Base-by-base conservation (phyloP, 331 rosid species). In the Pyrus hybrid region DNA sequence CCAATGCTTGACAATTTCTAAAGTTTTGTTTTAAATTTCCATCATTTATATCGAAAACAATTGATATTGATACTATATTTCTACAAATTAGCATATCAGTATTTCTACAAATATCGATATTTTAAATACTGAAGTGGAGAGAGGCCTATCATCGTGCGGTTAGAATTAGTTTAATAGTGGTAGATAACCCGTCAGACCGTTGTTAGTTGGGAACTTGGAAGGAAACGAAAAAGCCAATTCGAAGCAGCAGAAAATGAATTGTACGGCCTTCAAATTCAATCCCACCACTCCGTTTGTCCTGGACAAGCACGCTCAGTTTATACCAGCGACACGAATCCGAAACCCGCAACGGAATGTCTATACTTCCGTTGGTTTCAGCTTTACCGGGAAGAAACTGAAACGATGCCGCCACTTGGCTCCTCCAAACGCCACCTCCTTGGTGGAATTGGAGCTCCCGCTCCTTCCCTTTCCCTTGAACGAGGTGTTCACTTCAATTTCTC, bases 401-500 rank as follows among this genome's bases (percentile, higher is more conserved):
- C 80, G 76, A 65, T 28, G 83, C 63, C 75, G 76, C 56, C 78
- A 68, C 72, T 35, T 79, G 49, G 41, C 51, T 22, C 72, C 37
- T 22, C 64, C 64, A 14, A 45, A 33, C 13, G 83, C 83, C 21
- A n/a, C 68, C 29, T 58, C 80, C 54, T 33, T 79, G 56, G 78
- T 79, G 45, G 78, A 83, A 71, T 82, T 83, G 53, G 68, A 63
- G 43, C 41, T 63, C 41, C 79, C 83, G 9, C 86, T 83, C 66
- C 86, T 83, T 60, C 86, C 86, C 61, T 83, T 83, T 17, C 16
- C 17, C 81, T 23, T 68, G 63, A 76, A 62, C 56, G 83, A 83
- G 83, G 86, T 75, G 11, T 28, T 2, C 74, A 2, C 54, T 49
- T 16, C n/a, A 54, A 4, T 67, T 21, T 63, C 79, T 6, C 60